A percentile compares a stretch with the other conserved stretches of the same genome.
Evolutionary conservation across 1,284 basidiomycete genomes (phyloP).

Genomic region (Malassezia psittaci): DNA sequence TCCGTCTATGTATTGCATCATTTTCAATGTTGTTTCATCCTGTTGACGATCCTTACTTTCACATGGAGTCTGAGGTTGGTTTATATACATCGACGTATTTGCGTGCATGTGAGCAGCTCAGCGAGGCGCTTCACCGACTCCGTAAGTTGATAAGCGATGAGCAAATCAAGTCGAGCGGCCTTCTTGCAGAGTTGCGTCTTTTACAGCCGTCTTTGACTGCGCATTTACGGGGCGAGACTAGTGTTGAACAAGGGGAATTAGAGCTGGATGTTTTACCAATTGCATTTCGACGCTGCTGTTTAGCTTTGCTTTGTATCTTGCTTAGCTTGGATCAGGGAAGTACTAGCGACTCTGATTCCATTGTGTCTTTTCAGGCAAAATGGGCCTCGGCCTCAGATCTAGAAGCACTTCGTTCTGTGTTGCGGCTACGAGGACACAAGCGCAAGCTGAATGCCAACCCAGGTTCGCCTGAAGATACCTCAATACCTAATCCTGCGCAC

Average conservation of each 20-base stretch:
- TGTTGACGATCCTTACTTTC: not conserved
- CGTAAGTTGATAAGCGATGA: not conserved
- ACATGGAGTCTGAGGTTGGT: not conserved
- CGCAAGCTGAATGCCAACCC: not conserved
- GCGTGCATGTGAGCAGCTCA: not conserved
- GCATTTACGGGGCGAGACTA: not conserved
- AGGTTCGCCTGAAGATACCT: too few species aligned
- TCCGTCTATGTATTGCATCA: not conserved
- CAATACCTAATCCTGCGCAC: not conserved
- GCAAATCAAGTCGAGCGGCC: not conserved
- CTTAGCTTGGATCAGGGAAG: not conserved
- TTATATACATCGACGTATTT: not conserved
- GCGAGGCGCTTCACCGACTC: not conserved
- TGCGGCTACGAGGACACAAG: not conserved
- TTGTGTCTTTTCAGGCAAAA: not conserved
- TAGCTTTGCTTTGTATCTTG: not conserved
- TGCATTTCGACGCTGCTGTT: slow-evolving; percentile 1
- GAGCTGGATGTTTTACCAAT: not conserved
- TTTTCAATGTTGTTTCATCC: not conserved
- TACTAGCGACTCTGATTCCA: not conserved
- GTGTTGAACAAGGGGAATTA: not conserved
- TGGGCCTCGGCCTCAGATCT: not conserved
- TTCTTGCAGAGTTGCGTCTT: not conserved
- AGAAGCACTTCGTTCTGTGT: not conserved
- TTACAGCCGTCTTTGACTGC: not conserved